Base-by-base conservation (phyloP, 345 rosid species). In the Litchi chinensis region DNA sequence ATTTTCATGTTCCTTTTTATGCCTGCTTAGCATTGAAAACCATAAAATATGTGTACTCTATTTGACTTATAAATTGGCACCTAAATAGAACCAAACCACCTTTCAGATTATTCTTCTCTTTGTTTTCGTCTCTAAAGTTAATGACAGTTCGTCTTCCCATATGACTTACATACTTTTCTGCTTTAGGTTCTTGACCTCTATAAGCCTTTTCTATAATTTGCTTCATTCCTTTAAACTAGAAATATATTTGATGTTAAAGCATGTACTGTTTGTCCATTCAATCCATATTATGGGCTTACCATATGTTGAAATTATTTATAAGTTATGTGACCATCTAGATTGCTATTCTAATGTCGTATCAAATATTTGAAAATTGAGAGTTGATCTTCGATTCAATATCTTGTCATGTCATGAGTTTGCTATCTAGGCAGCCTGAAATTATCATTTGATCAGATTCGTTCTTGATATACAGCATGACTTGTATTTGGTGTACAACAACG, bases 391-490 rank as follows among this genome's bases (percentile, higher is more conserved):
- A 52, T 62, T 39, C 4, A 57, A 50, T 74, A 21, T 50, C 28
- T 75, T 76, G 46, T 70, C 44, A n/a, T 10, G 40, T 71, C 15
- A 28, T 32, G 7, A 26, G 10, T 57, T 32, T 77, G 4, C 10
- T 41, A 19, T 43, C 69, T 15, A 12, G 32, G 22, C 32, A 9
- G 37, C 59, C 19, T 22, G 44, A 57, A 40, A 78, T 32, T 54
- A 75, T 75, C 79, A 74, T 54, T 82, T 78, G 59, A 76, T 79
- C 79, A 69, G n/a, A 70, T 57, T 63, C 62, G 43, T 76, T 72
- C 21, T 66, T 57, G 43, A 66, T 65, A 32, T 73, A 40, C 79
- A 84, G 86, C 71, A 68, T 44, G 86, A 84, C 40, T 70, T 84
- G 21, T 74, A 63, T 46, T 67, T 80, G 78, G 72, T 81, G 26